Base-by-base conservation (phyloP, 768 basidiomycete species). In the Xanthoconium stramineum region DNA sequence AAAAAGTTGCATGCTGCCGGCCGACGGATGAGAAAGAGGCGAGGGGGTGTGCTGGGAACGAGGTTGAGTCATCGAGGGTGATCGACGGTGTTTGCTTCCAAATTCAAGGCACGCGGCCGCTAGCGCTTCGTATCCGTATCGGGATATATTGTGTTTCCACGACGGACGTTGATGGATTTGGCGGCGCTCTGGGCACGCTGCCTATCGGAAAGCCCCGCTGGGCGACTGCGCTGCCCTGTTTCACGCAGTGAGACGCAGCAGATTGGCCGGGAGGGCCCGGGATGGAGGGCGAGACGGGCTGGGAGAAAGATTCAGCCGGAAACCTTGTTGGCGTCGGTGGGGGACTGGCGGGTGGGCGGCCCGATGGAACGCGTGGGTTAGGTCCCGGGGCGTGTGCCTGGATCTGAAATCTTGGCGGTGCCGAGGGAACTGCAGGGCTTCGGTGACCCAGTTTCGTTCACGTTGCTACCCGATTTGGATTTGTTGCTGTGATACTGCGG, bases 331-430 rank as follows among this genome's bases (percentile, higher is more conserved):
- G 24, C 52, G 52, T 65, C 54, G 63, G 63, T 62, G 64, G 57
- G 47, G 60, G 14, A 24, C 24, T 47, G 42, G 52, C 52, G 53
- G 64, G 61, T 28, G 13, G 61, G 64, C 65, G 65, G 65, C 38
- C 65, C 65, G 65, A 45, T 37, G 45, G 1, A 14, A 17, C 53
- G 52, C 56, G 52, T 58, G 60, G 47, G 50, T 38, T 55, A 51
- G 55, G 51, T 19, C 59, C 62, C 48, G 50, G 52, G 42, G 24
- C 4, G 55, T 64, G 78, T 69, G 49, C 61, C 67, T 71, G 57
- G 64, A 71, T 71, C 73, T 62, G 63, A 20, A 67, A 76, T 79
- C 76, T 74, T 76, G 75, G 76, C 78, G 78, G 72, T 73, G 78
- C 71, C 72, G 69, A 71, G 72, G 70, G 66, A 65, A 61, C 63